Base-by-base conservation (phyloP, 2,329 filamentous ascomycete genomes). In the Stemphylium beticola region DNA sequence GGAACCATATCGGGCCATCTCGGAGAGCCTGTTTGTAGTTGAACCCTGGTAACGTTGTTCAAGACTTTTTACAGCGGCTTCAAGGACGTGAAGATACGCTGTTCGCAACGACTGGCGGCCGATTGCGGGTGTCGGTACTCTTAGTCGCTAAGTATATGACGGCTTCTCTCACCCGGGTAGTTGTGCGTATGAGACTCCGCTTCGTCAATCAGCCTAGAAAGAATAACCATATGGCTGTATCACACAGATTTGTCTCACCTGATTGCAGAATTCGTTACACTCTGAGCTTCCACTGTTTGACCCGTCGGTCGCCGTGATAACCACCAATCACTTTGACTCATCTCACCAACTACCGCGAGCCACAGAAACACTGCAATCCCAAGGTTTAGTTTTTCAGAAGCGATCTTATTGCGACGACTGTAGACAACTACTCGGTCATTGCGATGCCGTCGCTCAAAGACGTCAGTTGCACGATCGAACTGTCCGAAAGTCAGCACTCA, bases 401-500 rank as follows among this genome's bases (percentile, higher is more conserved):
- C 24, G 2, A 39, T 7, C 24, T 5, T 20, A 11, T 6, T 7
- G 9, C 26, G 26, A 29, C 26, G 1, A 29, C 9, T 11, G 26
- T 9, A 10, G 5, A 11, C 42, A 15, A 22, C 3, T 9, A 8
- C 3, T 31, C 9, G 8, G 8, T 26, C 34, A 1, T 12, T 5
- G 36, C 17, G 3, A 85, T 85, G 83, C 83, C 83, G 7, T 77
- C 74, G 4, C 78, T 84, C 54, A 83, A 81, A 63, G 77, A 83
- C 29, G 73, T 85, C 29, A 76, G 66, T 17, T 85, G 83, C 75
- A 76, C 75, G 33, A 76, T 85, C 37, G 79, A 83, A 73, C 77
- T 82, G 45, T 72, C 76, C 7, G 66, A 73, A n/a, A 72, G 73
- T n/a, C 72, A 76, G 34, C 41, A 58, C 20, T 52, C 55, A 11